Base-by-base conservation (phyloP, 331 rosid genomes). In the Quercus tomentella region DNA sequence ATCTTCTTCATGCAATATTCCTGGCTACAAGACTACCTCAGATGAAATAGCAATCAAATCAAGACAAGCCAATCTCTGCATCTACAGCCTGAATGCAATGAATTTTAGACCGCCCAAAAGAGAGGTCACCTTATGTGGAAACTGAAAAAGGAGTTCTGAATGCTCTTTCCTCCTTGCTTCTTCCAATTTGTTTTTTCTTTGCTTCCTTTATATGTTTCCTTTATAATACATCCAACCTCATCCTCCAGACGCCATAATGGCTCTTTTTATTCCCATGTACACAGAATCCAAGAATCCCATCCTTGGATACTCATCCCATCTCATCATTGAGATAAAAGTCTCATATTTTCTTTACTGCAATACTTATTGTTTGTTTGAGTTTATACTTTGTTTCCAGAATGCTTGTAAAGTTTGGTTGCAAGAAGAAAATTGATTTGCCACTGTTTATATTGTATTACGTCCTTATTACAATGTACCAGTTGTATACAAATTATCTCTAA, bases 1-100 rank as follows among this genome's bases (percentile, higher is more conserved):
- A 77, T 78, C 96, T 70, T 73, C 97, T 69, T 83, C 94, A 14
- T 95, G 99, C 88, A 82, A 95, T 87, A 89, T 91, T 83, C 99
- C 99, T 79, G 97, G 97, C 35, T 89, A 84, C 85, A 90, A 31
- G 85, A 88, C 73, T 58, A 95, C 99, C 26, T 83, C 99, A 20
- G 89, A 92, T 85, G 87, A 88, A 60, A 91, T 93, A 2, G 76
- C 90, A 26, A 79, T 95, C 84, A 95, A 95, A 83, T 93, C 96
- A 61, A 91, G 84, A 79, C 73, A 61, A 67, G 84, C 91, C 52
- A 95, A 93, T 81, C 88, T 93, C 74, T 95, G 99, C 92, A 89
- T 95, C 72, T 95, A 95, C 84, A 93, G 96, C 84, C 73, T 95
- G 15, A 91, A 77, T 69, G 91, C 99, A 51, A 82, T 95, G 79